These are phyloP conservation scores for Forsythia suspensa DNA, from an alignment of 257 asterid species.

Conservation along the genomic window DNA sequence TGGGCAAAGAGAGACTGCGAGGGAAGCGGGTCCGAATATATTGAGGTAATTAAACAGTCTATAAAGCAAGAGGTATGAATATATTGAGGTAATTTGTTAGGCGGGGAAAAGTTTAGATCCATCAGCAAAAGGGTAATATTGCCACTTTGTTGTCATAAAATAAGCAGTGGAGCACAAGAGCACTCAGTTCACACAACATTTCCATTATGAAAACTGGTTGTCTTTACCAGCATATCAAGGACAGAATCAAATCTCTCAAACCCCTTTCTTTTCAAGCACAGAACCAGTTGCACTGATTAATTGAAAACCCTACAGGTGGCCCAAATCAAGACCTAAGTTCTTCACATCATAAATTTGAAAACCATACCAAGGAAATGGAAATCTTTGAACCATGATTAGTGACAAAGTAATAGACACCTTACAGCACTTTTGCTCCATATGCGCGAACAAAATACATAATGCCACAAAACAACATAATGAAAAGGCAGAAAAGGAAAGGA, in stretches of 20 bases:
- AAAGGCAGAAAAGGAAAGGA: not conserved
- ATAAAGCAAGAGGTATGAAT: too few species aligned
- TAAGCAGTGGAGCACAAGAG: not conserved
- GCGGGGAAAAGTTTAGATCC: too few species aligned
- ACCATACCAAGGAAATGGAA: not conserved
- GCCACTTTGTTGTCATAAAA: not conserved
- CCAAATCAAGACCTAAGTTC: not conserved
- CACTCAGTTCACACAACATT: not conserved
- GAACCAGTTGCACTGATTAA: not conserved
- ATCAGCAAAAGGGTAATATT: not conserved
- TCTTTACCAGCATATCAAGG: not conserved
- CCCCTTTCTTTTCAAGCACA: not conserved
- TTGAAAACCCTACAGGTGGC: not conserved
- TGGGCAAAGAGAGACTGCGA: too few species aligned
- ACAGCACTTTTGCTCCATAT: not conserved
- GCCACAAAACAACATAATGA: not conserved
- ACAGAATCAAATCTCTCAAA: not conserved
- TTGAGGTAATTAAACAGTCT: too few species aligned
- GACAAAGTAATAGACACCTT: not conserved
- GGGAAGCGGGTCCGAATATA: too few species aligned
- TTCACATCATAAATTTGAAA: not conserved
- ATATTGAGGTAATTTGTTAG: too few species aligned
- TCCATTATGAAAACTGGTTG: not conserved
- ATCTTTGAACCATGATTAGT: not conserved
- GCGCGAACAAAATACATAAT: not conserved